Conservation (phyloP, 1,284 basidiomycete genomes). For the Moesziomyces globuligerus region DNA sequence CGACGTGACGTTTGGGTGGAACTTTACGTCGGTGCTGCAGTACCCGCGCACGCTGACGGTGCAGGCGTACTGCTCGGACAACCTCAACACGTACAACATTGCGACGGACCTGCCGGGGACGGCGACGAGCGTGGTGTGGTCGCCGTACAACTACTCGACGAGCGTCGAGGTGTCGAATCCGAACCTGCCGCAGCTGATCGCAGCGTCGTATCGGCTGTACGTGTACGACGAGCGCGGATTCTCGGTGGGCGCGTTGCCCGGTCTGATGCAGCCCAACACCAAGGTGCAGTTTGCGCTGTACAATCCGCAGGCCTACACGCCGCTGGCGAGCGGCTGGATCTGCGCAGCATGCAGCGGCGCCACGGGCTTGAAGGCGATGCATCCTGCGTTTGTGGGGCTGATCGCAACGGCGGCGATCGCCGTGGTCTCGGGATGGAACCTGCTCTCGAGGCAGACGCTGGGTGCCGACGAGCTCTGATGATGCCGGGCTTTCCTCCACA, state of each 20-base stretch:
- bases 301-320: constrained; percentile 64
- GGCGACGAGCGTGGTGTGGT: constrained; percentile 60
- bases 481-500: not conserved
- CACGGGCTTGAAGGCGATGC: constrained; percentile 34
- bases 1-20: constrained; percentile 65
- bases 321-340: constrained; percentile 57
- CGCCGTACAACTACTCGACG: constrained; percentile 59
- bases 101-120: constrained; percentile 58
- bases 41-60: constrained; percentile 56
- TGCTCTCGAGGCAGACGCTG: constrained; percentile 24
- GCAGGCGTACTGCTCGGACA: constrained; percentile 61
- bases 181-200: constrained; percentile 55
- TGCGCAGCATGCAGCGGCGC: constrained; percentile 54
- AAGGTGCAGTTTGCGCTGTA: constrained; percentile 64
- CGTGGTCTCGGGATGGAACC: constrained; percentile 36
- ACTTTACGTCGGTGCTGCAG: constrained; percentile 61
- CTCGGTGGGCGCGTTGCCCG: constrained; percentile 38
- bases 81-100: constrained; percentile 62
- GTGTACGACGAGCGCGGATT: constrained; percentile 63
- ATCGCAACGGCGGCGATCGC: constrained; percentile 44
- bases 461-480: constrained; percentile 12
- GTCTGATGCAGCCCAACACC: constrained; percentile 60
- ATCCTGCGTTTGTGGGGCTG: constrained; percentile 40
- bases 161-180: constrained; percentile 47
- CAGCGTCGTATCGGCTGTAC: constrained; percentile 61